phyloP scores from a whole-genome alignment of 2,329 filamentous ascomycete genomes.

The Exserohilum turcica region DNA sequence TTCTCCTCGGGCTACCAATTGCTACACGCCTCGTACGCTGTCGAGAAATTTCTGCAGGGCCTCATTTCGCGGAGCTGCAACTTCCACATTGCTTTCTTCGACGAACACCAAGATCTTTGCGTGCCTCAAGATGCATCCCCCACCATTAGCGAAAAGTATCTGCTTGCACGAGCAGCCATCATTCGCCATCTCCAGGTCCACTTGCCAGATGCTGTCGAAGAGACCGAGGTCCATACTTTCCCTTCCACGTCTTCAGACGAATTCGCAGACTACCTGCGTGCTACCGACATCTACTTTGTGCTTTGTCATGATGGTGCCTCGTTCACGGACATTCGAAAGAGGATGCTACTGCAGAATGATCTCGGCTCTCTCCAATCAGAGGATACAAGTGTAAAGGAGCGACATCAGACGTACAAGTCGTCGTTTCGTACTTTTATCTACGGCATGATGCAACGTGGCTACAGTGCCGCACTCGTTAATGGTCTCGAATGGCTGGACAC shows the following conservation, averaged over 20 bases:
- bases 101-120: conserved; percentile 61
- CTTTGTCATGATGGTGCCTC: conserved; percentile 68
- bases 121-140: conserved; percentile 53
- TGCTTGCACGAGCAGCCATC: conserved; percentile 66
- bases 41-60: conserved; percentile 68
- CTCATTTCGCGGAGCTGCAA: conserved; percentile 68
- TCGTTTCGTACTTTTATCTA: conserved; percentile 58
- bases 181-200: conserved; percentile 65
- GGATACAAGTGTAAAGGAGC: conserved; percentile 20
- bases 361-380: conserved; percentile 27
- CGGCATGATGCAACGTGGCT: conserved; percentile 60
- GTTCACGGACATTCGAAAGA: conserved; percentile 28
- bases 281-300: conserved; percentile 66
- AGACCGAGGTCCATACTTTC: conserved; percentile 56
- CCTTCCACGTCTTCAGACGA: conserved; percentile 53
- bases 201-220: conserved; percentile 45
- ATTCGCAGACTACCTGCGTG: conserved; percentile 62
- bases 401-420: conserved; percentile 30
- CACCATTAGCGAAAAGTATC: conserved; percentile 57
- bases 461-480: conserved; percentile 68
- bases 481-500: conserved; percentile 67
- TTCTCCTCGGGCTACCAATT: conserved; percentile 70
- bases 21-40: conserved; percentile 70
- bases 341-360: conserved; percentile 24
- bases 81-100: conserved; percentile 74